Conservation (phyloP, 1,284 basidiomycete species). For the Tremellales sp. region DNA sequence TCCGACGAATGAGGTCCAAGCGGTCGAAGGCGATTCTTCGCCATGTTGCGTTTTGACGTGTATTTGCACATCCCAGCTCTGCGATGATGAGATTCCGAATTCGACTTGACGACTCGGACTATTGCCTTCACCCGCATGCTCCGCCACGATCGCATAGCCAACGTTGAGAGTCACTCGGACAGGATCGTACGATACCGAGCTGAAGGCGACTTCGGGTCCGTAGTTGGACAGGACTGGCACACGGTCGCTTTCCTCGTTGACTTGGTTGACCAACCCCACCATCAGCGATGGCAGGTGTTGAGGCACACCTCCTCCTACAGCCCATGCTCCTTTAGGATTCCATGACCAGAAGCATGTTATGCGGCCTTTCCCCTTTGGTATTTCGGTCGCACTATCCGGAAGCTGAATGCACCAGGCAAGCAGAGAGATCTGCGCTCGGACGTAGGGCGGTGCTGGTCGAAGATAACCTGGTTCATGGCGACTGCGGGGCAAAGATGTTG, state of each 20-base stretch:
- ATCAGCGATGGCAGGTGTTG: constrained; percentile 79
- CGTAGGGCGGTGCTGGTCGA: constrained; percentile 88
- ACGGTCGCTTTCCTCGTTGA: constrained; percentile 65
- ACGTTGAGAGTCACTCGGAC: constrained; percentile 74
- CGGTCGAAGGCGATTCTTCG: constrained; percentile 57
- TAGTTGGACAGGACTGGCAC: constrained; percentile 74
- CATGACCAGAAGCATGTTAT: constrained; percentile 95
- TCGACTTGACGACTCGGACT: constrained; percentile 68
- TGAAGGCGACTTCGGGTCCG: constrained; percentile 76
- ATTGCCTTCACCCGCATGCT: constrained; percentile 51
- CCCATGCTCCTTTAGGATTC: constrained; percentile 86
- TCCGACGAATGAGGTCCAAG: constrained; percentile 66
- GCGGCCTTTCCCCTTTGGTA: constrained; percentile 54
- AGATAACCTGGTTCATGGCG: constrained; percentile 87
- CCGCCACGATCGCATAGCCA: constrained; percentile 75
- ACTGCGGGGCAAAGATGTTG: constrained; percentile 91
- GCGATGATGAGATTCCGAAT: constrained; percentile 66
- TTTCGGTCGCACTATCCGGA: constrained; percentile 48
- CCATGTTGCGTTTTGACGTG: constrained; percentile 63
- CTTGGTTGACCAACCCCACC: constrained; percentile 70
- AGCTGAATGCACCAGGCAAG: constrained; percentile 89
- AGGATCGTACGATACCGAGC: constrained; percentile 70
- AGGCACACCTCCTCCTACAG: constrained; percentile 57
- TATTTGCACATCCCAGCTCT: constrained; percentile 87
- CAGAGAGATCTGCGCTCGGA: constrained; percentile 81